Evolutionary conservation across 78 protist genomes (phyloP).

Genomic region (slime mould (Dictyostelium discoideum)): dicty_2.7 NC_007090.3:1877001-1877500

Average conservation of each 20-base stretch:
- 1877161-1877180: conserved; percentile 79
- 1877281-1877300: conserved; percentile 79
- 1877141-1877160: conserved; percentile 31
- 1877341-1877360: conserved; percentile 55
- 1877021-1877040: conserved; percentile 54
- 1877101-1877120: neutral
- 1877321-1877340: conserved; percentile 7
- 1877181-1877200: conserved; percentile 86
- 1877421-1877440: conserved; percentile 75
- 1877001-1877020: conserved; percentile 75
- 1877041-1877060: conserved; percentile 74
- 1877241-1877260: conserved; percentile 51
- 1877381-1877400: conserved; percentile 88
- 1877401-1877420: conserved; percentile 83
- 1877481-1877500: neutral
- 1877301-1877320: conserved; percentile 38
- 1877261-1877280: conserved; percentile 61
- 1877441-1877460: conserved; percentile 88
- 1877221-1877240: conserved; percentile 88
- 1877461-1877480: conserved; percentile 90
- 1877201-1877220: conserved; percentile 62
- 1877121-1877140: neutral
- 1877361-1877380: conserved; percentile 91
- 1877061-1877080: neutral
- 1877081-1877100: conserved; percentile 50